These are phyloP conservation scores for Pseudogymnoascus sp. DNA, from an alignment of 2,329 filamentous ascomycete species.

Conservation along the genomic window DNA sequence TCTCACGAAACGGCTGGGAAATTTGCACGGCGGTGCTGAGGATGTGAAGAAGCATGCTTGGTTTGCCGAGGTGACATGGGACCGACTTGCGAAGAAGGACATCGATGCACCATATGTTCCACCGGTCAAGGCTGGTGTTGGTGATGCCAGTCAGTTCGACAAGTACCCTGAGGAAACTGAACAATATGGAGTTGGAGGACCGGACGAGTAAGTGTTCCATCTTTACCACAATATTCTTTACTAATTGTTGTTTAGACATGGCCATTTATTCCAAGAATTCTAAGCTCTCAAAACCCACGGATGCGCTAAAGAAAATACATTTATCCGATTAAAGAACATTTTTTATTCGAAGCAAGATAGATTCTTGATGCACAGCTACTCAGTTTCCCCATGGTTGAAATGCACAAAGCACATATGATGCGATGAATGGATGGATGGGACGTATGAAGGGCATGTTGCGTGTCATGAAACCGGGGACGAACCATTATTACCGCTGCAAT, in stretches of 20 bases:
- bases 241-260: background rate
- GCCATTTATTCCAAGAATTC: conserved; percentile 11
- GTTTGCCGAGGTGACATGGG: conserved; percentile 98
- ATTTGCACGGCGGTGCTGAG: conserved; percentile 79
- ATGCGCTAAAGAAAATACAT: background rate
- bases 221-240: background rate
- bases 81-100: conserved; percentile 85
- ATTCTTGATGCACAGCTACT: background rate
- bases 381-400: background rate
- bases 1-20: conserved; percentile 88
- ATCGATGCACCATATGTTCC: conserved; percentile 98
- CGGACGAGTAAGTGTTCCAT: conserved; percentile 70
- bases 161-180: conserved; percentile 96
- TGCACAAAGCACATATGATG: background rate
- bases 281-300: background rate
- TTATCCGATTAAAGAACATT: conserved; percentile 10
- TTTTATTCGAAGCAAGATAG: background rate
- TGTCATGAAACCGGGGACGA: background rate
- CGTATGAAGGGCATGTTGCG: background rate
- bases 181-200: conserved; percentile 70
- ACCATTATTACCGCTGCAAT: background rate
- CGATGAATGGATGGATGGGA: background rate
- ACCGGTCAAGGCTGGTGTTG: conserved; percentile 85
- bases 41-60: conserved; percentile 94
- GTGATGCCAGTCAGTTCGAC: conserved; percentile 96